Evolutionary conservation across 345 rosid genomes (phyloP).

Genomic region (Populus ilicifolia): DNA sequence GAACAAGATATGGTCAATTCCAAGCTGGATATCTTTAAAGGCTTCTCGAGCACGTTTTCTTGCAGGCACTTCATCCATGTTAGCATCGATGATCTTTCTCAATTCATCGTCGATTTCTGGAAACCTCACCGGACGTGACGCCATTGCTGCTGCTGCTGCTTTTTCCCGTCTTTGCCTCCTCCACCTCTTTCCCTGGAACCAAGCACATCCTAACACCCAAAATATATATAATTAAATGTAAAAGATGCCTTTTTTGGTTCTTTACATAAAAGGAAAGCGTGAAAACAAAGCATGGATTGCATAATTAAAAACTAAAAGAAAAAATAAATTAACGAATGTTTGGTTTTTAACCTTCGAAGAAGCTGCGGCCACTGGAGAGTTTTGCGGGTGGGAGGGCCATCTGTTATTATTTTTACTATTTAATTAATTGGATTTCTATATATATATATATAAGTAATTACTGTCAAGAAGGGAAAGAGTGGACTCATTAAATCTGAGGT

Average conservation of each 20-base stretch:
- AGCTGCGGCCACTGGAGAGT: conserved; percentile 8
- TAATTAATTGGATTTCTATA: not conserved
- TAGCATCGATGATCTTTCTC: conserved; percentile 47
- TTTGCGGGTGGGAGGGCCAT: conserved; percentile 34
- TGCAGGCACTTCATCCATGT: conserved; percentile 70
- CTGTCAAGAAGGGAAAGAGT: not conserved
- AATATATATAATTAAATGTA: not conserved
- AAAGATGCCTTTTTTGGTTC: no score
- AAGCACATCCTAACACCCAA: not conserved
- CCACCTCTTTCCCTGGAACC: conserved; percentile 5
- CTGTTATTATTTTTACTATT: no score
- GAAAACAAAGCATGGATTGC: not conserved
- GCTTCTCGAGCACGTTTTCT: conserved; percentile 78
- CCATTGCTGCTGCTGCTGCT: not conserved
- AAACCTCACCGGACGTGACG: conserved; percentile 29
- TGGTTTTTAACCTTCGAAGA: no score
- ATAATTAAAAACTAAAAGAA: not conserved
- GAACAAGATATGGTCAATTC: conserved; percentile 75
- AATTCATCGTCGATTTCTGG: conserved; percentile 49
- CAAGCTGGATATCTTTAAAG: conserved; percentile 63
- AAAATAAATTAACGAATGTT: no score
- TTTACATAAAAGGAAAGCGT: not conserved
- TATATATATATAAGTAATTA: not conserved
- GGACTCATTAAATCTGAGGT: no score
- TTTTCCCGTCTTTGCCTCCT: not conserved